phyloP scores from a whole-genome alignment of 352 stramenopile genomes.

The Pythium sp. region DNA sequence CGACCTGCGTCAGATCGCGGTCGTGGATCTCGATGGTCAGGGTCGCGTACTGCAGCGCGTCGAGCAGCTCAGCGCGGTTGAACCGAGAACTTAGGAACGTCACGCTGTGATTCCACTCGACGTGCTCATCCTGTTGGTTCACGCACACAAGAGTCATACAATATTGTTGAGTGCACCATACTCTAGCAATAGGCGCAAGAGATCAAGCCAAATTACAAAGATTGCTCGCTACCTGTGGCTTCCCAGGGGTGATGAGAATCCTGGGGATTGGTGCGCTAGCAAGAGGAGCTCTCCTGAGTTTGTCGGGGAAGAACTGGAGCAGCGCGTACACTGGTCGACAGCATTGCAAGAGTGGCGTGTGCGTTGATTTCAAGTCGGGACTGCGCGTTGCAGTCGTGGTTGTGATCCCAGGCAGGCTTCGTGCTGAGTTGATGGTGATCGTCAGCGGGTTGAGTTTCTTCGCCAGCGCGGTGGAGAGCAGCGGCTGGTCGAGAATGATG shows the following conservation, averaged over 20 bases:
- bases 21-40: constrained; percentile 67
- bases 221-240: constrained; percentile 32
- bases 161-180: neutral
- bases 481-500: constrained; percentile 43
- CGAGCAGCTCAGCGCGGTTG: constrained; percentile 35
- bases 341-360: constrained; percentile 33
- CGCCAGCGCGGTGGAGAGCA: constrained; percentile 38
- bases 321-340: constrained; percentile 62
- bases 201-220: neutral
- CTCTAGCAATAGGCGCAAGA: neutral
- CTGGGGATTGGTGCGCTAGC: neutral
- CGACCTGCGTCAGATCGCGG: constrained; percentile 49
- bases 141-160: neutral
- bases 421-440: constrained; percentile 40
- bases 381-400: constrained; percentile 12
- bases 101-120: constrained; percentile 47
- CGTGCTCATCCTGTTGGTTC: constrained; percentile 15
- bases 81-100: constrained; percentile 56
- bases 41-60: constrained; percentile 36
- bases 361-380: constrained; percentile 24
- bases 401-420: constrained; percentile 47
- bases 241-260: constrained; percentile 26
- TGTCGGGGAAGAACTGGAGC: constrained; percentile 52
- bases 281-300: constrained; percentile 14
- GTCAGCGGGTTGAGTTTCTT: constrained; percentile 68